Conservation (phyloP, 768 basidiomycete genomes). For the Tulasnella sp. region DNA sequence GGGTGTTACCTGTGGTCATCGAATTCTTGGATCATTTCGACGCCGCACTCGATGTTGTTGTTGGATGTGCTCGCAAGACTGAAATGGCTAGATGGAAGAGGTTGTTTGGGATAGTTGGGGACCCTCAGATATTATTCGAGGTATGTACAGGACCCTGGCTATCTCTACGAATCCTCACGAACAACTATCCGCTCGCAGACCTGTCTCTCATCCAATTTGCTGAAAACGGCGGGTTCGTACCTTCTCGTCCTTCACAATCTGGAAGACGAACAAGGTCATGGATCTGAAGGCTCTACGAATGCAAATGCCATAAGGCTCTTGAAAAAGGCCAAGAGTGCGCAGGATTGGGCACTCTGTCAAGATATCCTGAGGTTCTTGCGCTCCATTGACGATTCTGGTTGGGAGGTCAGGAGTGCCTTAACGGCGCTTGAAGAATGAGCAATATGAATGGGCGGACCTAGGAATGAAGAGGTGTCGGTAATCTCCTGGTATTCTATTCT, state of each 20-base stretch:
- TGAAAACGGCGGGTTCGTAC: slow-evolving; percentile 86
- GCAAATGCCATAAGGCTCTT: slow-evolving; percentile 73
- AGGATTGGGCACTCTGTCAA: slow-evolving; percentile 83
- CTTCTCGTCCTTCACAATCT: slow-evolving; percentile 87
- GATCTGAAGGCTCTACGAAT: slow-evolving; percentile 29
- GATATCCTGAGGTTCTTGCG: slow-evolving; percentile 87
- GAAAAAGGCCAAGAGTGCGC: slow-evolving; percentile 54
- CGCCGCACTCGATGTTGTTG: slow-evolving; percentile 80
- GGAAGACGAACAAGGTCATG: slow-evolving; percentile 59
- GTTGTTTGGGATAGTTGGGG: slow-evolving; percentile 81
- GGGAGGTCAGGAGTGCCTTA: slow-evolving; percentile 50
- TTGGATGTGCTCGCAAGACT: slow-evolving; percentile 91
- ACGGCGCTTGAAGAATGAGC: too few species aligned
- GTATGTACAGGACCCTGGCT: slow-evolving; percentile 31
- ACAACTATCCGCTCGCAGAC: slow-evolving; percentile 32
- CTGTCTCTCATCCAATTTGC: slow-evolving; percentile 54
- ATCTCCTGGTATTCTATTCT: too few species aligned
- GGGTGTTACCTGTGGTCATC: slow-evolving; percentile 47
- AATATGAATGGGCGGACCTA: too few species aligned
- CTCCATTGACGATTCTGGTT: slow-evolving; percentile 80
- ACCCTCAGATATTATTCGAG: slow-evolving; percentile 84
- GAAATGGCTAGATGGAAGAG: slow-evolving; percentile 84
- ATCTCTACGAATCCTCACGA: not conserved
- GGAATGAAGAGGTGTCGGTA: too few species aligned
- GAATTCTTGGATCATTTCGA: slow-evolving; percentile 95